Conservation (phyloP, 2,329 filamentous ascomycete genomes). For the Lizonia empirigonia region DNA sequence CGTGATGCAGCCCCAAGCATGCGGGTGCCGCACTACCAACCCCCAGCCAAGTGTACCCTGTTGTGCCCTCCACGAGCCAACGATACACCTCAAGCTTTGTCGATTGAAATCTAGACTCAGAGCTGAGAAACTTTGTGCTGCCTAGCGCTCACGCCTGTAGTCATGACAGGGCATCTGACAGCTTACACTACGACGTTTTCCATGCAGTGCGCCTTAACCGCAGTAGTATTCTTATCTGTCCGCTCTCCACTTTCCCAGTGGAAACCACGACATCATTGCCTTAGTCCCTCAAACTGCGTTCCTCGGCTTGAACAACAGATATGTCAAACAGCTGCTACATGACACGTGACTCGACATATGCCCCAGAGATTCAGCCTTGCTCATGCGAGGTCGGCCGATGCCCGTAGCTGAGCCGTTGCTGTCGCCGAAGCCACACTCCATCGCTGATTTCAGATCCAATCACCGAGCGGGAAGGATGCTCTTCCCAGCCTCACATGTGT, state of each 20-base stretch:
- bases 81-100: constrained; percentile 6
- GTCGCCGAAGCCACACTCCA: not conserved
- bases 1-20: constrained; percentile 9
- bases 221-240: constrained; percentile 18
- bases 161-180: constrained; percentile 10
- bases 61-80: constrained; percentile 12
- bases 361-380: not conserved
- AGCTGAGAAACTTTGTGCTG: constrained; percentile 15
- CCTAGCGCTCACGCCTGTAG: constrained; percentile 14
- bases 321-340: not conserved
- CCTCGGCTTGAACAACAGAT: not conserved
- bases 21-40: constrained; percentile 18
- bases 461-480: not conserved
- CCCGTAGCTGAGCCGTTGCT: not conserved
- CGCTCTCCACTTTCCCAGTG: not conserved
- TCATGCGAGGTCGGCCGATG: not conserved
- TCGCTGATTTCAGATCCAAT: not conserved
- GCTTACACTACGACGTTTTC: constrained; percentile 12
- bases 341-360: not conserved
- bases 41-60: constrained; percentile 14
- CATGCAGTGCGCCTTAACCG: constrained; percentile 18
- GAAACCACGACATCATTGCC: not conserved
- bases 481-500: not conserved
- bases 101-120: constrained; percentile 19
- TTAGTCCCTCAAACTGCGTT: not conserved